Percentiles rank a stretch among this genome's conserved stretches.
Conservation (phyloP, 192 early-diverging fungal species). For the Umbelopsis ramanniana region DNA sequence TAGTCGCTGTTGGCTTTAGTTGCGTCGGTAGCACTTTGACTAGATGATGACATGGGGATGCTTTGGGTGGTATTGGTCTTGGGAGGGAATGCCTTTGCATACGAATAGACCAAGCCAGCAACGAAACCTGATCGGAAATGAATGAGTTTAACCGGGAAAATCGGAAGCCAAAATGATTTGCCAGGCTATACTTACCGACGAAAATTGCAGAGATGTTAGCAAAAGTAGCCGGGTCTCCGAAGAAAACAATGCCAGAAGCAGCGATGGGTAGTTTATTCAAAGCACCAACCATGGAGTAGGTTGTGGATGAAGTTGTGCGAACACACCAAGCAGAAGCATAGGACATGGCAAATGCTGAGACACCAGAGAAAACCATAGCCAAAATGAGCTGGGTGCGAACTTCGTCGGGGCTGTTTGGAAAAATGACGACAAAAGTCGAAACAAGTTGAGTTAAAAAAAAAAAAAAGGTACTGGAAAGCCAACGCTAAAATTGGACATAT, state of each 20-base stretch:
- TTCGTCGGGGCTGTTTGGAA: slow-evolving; percentile 39
- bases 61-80: slow-evolving; percentile 28
- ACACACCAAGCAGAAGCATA: slow-evolving; percentile 86
- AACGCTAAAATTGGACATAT: background rate
- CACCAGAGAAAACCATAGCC: slow-evolving; percentile 79
- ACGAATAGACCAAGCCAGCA: slow-evolving; percentile 76
- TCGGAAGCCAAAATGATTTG: too few relatives aligned
- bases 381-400: slow-evolving; percentile 58
- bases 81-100: slow-evolving; percentile 63
- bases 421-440: slow-evolving; percentile 18
- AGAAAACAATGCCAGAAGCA: slow-evolving; percentile 93
- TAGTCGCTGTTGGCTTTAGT: slow-evolving; percentile 35
- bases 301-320: slow-evolving; percentile 76
- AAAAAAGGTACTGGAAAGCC: background rate
- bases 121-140: slow-evolving; percentile 48
- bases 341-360: slow-evolving; percentile 89
- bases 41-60: slow-evolving; percentile 47
- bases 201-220: slow-evolving; percentile 86
- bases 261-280: slow-evolving; percentile 98
- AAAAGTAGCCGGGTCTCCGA: slow-evolving; percentile 83
- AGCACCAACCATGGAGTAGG: slow-evolving; percentile 97
- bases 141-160: slow-evolving; percentile 9
- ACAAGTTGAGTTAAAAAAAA: background rate
- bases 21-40: slow-evolving; percentile 43
- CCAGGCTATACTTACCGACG: slow-evolving; percentile 61